phyloP scores from a whole-genome alignment of 31 red algal species.

The Asparagopsis taxiformis region DNA sequence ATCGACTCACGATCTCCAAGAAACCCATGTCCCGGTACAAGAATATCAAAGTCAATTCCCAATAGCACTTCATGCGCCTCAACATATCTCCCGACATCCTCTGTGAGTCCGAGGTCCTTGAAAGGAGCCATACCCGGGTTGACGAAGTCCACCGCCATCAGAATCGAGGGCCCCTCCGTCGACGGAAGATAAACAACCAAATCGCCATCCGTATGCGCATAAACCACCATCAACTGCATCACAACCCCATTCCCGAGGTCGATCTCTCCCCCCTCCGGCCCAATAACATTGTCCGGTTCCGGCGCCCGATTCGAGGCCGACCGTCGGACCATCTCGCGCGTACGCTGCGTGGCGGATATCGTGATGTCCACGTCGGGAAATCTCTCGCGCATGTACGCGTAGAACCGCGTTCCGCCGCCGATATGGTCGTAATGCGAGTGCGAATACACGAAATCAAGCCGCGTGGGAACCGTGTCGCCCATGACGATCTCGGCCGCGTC shows the following conservation, averaged over 20 bases:
- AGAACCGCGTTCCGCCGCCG: conserved; percentile 28
- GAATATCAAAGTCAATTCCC: conserved; percentile 29
- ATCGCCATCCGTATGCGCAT: conserved; percentile 51
- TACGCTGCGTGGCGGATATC: conserved; percentile 22
- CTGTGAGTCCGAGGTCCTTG: conserved; percentile 35
- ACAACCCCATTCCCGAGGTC: conserved; percentile 14
- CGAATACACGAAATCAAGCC: conserved; percentile 55
- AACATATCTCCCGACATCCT: conserved; percentile 24
- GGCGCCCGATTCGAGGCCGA: conserved; percentile 17
- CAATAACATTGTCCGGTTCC: conserved; percentile 22
- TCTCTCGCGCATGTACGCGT: not conserved
- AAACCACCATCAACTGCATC: conserved; percentile 18
- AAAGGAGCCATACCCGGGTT: conserved; percentile 51
- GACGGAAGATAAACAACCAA: conserved; percentile 46
- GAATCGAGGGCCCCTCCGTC: conserved; percentile 12
- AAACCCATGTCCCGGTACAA: conserved; percentile 51
- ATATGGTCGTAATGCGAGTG: conserved; percentile 79
- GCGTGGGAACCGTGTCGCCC: not conserved
- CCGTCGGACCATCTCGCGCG: not conserved
- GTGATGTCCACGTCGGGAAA: conserved; percentile 27
- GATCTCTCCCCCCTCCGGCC: not conserved
- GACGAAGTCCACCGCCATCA: conserved; percentile 50
- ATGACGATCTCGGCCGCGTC: no score
- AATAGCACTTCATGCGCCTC: conserved; percentile 30
- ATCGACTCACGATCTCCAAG: conserved; percentile 34